These are phyloP conservation scores for Penicillium salamii DNA, from an alignment of 495 filamentous ascomycete species.

Conservation along the genomic window DNA sequence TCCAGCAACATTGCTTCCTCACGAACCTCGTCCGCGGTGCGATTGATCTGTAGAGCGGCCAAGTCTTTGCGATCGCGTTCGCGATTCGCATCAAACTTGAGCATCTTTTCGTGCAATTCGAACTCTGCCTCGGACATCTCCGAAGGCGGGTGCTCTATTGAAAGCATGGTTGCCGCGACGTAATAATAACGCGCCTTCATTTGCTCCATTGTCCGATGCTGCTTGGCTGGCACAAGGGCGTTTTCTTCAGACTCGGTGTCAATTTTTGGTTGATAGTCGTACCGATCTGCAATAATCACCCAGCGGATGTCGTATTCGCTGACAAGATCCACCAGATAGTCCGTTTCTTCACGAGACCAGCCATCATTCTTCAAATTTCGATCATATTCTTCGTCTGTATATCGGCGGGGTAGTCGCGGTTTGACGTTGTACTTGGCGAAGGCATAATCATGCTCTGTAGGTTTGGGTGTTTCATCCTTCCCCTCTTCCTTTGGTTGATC, in stretches of 20 bases:
- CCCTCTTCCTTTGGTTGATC: constrained; percentile 29
- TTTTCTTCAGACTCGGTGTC: constrained; percentile 37
- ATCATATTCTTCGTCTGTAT: constrained; percentile 84
- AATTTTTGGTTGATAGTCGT: constrained; percentile 64
- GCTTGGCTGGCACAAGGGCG: constrained; percentile 41
- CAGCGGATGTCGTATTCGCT: constrained; percentile 81
- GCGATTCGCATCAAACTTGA: constrained; percentile 74
- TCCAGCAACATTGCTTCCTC: constrained; percentile 87
- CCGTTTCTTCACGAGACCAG: constrained; percentile 91
- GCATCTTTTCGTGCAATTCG: constrained; percentile 74
- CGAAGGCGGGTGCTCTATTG: constrained; percentile 73
- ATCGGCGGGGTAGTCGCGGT: constrained; percentile 64
- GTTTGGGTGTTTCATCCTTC: constrained; percentile 32
- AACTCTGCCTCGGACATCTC: constrained; percentile 85
- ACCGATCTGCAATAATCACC: constrained; percentile 89
- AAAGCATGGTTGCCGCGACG: constrained; percentile 80
- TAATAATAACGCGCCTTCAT: constrained; percentile 89
- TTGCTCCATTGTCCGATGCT: constrained; percentile 73
- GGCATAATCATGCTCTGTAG: constrained; percentile 41
- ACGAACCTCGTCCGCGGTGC: constrained; percentile 80
- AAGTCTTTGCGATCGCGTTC: constrained; percentile 81
- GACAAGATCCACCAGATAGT: constrained; percentile 75
- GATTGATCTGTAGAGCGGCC: constrained; percentile 70
- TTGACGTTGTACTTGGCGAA: constrained; percentile 82
- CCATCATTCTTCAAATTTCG: constrained; percentile 65